A percentile compares a stretch with the other conserved stretches of the same genome.
phyloP scores from a whole-genome alignment of 768 basidiomycete species.

The Tylopilus cervinicoccineus region DNA sequence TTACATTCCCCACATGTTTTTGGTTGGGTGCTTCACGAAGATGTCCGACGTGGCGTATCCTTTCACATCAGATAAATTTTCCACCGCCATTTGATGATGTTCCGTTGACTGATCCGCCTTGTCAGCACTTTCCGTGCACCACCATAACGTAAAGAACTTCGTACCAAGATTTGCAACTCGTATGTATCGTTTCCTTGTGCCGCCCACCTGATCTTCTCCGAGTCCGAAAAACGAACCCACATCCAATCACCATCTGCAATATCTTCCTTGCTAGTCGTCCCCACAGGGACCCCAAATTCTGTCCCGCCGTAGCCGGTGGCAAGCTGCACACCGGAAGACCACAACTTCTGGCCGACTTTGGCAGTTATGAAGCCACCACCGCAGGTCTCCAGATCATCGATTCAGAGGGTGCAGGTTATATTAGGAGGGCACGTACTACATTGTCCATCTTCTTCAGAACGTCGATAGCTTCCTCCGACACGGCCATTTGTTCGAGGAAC shows the following conservation, averaged over 20 bases:
- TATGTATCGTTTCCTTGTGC: conserved; percentile 33
- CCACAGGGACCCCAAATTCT: conserved; percentile 18
- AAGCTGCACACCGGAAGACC: conserved; percentile 32
- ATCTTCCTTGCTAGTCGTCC: conserved; percentile 1
- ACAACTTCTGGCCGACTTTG: conserved; percentile 32
- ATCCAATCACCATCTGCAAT: conserved; percentile 30
- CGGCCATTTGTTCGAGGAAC: conserved; percentile 36
- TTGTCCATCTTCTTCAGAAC: conserved; percentile 22
- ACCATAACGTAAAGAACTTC: not conserved
- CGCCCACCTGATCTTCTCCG: conserved; percentile 24
- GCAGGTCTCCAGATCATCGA: conserved; percentile 24
- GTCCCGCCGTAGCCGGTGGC: conserved; percentile 36
- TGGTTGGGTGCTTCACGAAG: conserved; percentile 41
- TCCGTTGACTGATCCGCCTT: not conserved
- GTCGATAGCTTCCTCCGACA: conserved; percentile 21
- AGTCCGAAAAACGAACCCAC: conserved; percentile 30
- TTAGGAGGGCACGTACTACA: conserved; percentile 26
- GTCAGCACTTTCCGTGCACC: not conserved
- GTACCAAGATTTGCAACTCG: conserved; percentile 38
- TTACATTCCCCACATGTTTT: conserved; percentile 36
- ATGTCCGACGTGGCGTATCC: conserved; percentile 44
- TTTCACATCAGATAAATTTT: conserved; percentile 37
- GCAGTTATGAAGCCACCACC: conserved; percentile 39
- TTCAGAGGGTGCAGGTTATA: rapidly evolving
- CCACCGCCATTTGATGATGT: conserved; percentile 6